Percentiles rank a stretch among this genome's conserved stretches.
These are phyloP conservation scores for Aphanocladium album DNA, from an alignment of 2,329 filamentous ascomycete species.

Conservation along the genomic window DNA sequence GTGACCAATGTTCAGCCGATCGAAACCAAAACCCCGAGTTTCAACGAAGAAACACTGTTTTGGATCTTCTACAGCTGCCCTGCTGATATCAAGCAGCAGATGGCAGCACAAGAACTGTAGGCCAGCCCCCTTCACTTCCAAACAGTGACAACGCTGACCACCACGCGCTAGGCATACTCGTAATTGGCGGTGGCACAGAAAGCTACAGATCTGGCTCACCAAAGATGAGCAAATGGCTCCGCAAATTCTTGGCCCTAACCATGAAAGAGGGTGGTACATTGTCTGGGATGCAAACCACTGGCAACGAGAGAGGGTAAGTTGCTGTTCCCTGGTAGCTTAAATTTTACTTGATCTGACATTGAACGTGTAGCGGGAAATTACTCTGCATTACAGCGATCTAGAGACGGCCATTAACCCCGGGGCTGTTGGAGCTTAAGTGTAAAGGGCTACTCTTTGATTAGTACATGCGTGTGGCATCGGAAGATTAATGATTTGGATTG, in stretches of 20 bases:
- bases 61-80: conserved; percentile 67
- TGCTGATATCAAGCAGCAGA: conserved; percentile 56
- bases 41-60: conserved; percentile 64
- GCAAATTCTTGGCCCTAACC: conserved; percentile 51
- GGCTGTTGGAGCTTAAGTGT: conserved; percentile 18
- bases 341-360: conserved; percentile 15
- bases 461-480: not conserved
- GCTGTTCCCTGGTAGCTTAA: not conserved
- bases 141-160: conserved; percentile 1
- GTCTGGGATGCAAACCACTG: conserved; percentile 60
- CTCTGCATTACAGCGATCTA: conserved; percentile 57
- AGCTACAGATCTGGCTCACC: conserved; percentile 60
- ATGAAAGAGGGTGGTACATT: conserved; percentile 62
- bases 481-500: not conserved
- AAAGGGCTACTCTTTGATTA: not conserved
- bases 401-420: conserved; percentile 42
- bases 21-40: conserved; percentile 59
- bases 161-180: conserved; percentile 46
- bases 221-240: conserved; percentile 64
- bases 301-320: conserved; percentile 58
- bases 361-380: conserved; percentile 49
- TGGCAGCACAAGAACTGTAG: conserved; percentile 60
- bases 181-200: conserved; percentile 67
- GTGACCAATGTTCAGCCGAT: conserved; percentile 62
- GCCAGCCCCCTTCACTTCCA: conserved; percentile 19